Conservation (phyloP, 306 rosid species). For the Rosa lucieae region DNA sequence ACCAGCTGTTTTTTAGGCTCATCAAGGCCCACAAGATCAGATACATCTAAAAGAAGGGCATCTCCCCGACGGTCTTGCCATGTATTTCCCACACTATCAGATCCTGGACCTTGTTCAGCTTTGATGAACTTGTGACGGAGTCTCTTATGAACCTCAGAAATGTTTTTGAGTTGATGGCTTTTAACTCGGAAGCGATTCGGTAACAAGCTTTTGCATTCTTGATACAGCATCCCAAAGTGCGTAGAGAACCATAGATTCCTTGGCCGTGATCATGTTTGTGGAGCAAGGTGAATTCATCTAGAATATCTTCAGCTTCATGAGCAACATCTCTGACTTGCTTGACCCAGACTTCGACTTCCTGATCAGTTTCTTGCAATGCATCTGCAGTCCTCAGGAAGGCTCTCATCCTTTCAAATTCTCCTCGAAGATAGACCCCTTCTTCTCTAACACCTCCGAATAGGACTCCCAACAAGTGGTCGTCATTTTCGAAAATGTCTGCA, state of each 20-base stretch:
- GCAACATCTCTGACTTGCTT: conserved; percentile 42
- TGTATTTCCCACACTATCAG: conserved; percentile 29
- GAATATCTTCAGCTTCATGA: conserved; percentile 38
- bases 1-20: conserved; percentile 41
- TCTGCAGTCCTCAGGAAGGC: conserved; percentile 43
- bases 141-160: conserved; percentile 27
- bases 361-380: conserved; percentile 30
- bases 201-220: conserved; percentile 31
- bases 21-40: conserved; percentile 61
- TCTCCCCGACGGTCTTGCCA: conserved; percentile 53
- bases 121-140: conserved; percentile 29
- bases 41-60: conserved; percentile 59
- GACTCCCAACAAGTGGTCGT: conserved; percentile 37
- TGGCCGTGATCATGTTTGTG: conserved; percentile 24
- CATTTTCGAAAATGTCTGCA: conserved; percentile 39
- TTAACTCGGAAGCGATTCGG: conserved; percentile 26
- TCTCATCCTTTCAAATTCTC: conserved; percentile 31
- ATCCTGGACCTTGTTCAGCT: conserved; percentile 34
- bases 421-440: conserved; percentile 29
- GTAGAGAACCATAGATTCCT: conserved; percentile 24
- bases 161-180: conserved; percentile 25
- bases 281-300: conserved; percentile 34
- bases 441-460: conserved; percentile 42
- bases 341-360: conserved; percentile 38
- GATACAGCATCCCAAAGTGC: conserved; percentile 25